phyloP scores from a whole-genome alignment of 257 asterid species.

The Fraxinus anomala region DNA sequence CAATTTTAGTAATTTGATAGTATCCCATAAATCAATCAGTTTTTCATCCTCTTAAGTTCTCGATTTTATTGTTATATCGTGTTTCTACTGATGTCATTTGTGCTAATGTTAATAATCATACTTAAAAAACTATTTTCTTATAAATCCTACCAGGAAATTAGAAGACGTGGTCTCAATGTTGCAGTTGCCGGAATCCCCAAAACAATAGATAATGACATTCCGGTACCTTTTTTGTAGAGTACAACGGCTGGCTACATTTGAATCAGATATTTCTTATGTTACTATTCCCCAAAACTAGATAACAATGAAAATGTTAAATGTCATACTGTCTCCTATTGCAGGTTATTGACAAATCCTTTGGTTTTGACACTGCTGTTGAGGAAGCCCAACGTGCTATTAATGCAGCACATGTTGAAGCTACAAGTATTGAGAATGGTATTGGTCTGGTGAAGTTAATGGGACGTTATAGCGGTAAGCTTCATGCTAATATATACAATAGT shows the following conservation, averaged over 20 bases:
- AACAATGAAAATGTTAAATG: neutral
- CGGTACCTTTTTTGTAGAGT: conserved; percentile 40
- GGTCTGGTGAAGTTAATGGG: conserved; percentile 96
- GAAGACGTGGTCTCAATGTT: conserved; percentile 79
- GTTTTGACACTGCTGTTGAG: conserved; percentile 94
- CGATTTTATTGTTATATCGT: neutral
- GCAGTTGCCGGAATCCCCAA: conserved; percentile 85
- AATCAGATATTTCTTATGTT: neutral
- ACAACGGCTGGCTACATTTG: neutral
- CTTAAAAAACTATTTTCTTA: neutral
- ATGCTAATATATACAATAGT: neutral
- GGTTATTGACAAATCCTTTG: conserved; percentile 91
- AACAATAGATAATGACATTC: conserved; percentile 92
- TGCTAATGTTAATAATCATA: neutral
- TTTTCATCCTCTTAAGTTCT: neutral
- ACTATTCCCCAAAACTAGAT: neutral
- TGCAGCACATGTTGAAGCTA: conserved; percentile 97
- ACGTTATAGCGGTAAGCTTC: conserved; percentile 68
- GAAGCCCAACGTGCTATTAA: conserved; percentile 97
- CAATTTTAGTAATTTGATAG: neutral
- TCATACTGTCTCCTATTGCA: conserved; percentile 25
- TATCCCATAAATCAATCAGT: neutral
- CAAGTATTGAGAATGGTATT: conserved; percentile 86
- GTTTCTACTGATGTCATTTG: neutral
- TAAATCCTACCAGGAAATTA: conserved; percentile 58